These are phyloP conservation scores for Auriscalpium vulgare DNA, from an alignment of 768 basidiomycete genomes.

Conservation along the genomic window DNA sequence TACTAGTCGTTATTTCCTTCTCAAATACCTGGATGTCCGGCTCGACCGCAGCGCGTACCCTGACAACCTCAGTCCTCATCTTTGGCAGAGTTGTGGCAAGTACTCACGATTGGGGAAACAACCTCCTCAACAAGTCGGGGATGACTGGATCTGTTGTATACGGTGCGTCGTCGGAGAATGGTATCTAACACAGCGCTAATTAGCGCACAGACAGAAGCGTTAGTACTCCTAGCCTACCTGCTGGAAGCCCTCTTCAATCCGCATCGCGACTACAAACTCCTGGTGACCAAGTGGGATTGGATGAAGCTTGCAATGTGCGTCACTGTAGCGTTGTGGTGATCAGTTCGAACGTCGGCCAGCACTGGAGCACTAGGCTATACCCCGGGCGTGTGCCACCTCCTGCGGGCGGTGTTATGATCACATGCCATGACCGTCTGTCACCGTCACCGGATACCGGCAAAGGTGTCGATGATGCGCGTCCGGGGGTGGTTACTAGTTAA, in stretches of 20 bases:
- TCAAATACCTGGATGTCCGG: slow-evolving; percentile 56
- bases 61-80: slow-evolving; percentile 13
- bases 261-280: slow-evolving; percentile 32
- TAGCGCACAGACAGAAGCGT: background rate
- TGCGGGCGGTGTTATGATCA: too few species aligned
- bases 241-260: slow-evolving; percentile 61
- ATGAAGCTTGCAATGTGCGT: too few species aligned
- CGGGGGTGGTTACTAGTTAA: too few species aligned
- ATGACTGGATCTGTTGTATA: slow-evolving; percentile 57
- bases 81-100: too few species aligned
- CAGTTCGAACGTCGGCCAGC: too few species aligned
- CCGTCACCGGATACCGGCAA: too few species aligned
- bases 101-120: slow-evolving; percentile 39
- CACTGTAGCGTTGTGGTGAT: too few species aligned
- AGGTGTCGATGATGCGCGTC: too few species aligned
- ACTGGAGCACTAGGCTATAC: too few species aligned
- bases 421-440: too few species aligned
- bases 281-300: background rate
- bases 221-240: slow-evolving; percentile 26
- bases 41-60: slow-evolving; percentile 42
- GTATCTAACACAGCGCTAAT: slow-evolving; percentile 29
- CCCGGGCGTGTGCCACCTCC: too few species aligned
- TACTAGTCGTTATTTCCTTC: slow-evolving; percentile 43
- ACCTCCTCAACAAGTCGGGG: slow-evolving; percentile 48
- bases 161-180: slow-evolving; percentile 49